phyloP scores from a whole-genome alignment of 2,329 filamentous ascomycete genomes.

The Teratosphaeria epicoccoides region DNA sequence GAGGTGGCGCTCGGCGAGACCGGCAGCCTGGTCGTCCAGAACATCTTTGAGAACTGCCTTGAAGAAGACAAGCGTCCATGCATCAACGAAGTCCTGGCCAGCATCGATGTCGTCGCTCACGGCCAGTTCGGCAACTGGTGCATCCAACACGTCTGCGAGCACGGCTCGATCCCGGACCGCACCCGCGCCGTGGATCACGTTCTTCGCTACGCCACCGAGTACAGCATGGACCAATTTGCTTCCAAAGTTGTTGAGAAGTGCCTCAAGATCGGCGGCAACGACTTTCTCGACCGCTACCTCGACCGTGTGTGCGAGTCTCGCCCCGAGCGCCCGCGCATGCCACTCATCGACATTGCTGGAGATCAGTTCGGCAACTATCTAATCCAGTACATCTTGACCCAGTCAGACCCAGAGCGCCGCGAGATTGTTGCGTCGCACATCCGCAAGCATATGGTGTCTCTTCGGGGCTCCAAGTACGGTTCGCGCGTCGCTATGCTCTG shows the following conservation, averaged over 20 bases:
- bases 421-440: conserved; percentile 91
- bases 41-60: conserved; percentile 98
- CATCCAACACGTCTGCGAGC: conserved; percentile 98
- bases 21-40: conserved; percentile 94
- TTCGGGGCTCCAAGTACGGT: conserved; percentile 95
- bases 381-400: conserved; percentile 91
- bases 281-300: conserved; percentile 87
- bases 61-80: conserved; percentile 99
- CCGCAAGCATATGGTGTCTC: conserved; percentile 96
- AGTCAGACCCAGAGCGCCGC: conserved; percentile 75
- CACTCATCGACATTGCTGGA: conserved; percentile 93
- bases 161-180: conserved; percentile 81
- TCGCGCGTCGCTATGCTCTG: conserved; percentile 98
- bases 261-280: conserved; percentile 83
- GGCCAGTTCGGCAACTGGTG: conserved; percentile 99
- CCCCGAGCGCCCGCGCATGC: conserved; percentile 83
- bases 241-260: conserved; percentile 99
- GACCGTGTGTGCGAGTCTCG: conserved; percentile 89
- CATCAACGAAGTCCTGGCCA: conserved; percentile 88
- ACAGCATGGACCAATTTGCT: conserved; percentile 98
- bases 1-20: conserved; percentile 96
- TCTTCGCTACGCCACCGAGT: conserved; percentile 83
- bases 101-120: conserved; percentile 92
- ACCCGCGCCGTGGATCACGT: conserved; percentile 93
- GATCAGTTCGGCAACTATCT: conserved; percentile 99